Evolutionary conservation across 306 rosid species (phyloP), one percentile per base, ranked within the genome.

Genomic region (Sphenostylis stenocarpa): DNA sequence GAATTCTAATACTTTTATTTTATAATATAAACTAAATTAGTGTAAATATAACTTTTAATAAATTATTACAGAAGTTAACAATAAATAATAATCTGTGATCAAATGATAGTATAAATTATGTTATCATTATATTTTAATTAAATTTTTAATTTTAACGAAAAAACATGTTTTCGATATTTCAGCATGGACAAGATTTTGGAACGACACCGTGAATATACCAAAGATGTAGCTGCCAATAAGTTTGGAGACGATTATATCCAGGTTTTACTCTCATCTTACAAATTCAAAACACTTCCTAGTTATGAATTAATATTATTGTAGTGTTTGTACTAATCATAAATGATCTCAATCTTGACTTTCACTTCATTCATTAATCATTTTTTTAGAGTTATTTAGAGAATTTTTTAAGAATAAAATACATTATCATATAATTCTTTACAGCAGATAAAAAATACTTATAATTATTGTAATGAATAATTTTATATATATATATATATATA

Each of bases 181-280:
- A 92, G 97, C 72, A 79, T 87, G 73, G 72, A 80, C 47, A 70
- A 79, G 74, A 81, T 70, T 38, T 72, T 87, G 17, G 85, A 80
- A 38, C 81, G 90, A 33, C 88, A 87, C 79, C 61, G 10, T 0
- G 75, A 77, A 51, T 13, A 26, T 58, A 51, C 45, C 53, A 85
- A 82, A 21, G 83, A 13, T 15, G 84, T 44, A 51, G 75, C 66
- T 23, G 47, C 26, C 84, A 77, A 41, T 31, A 43, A 12, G 7
- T 13, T 29, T 24, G 87, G 75, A 66, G 81, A 28, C 6, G 87
- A 90, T 23, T 34, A 62, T 21, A 55, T 72, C 71, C 88, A 90
- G 97, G 97, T 92, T 70, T 63, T 80, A 56, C 39, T 72, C 23
- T 28, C 9, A 17, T 76, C 57, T 61, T 79, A 75, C 21, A 45